Base-by-base conservation (phyloP, 2,329 filamentous ascomycete species). In the Alternaria metachromatica region DNA sequence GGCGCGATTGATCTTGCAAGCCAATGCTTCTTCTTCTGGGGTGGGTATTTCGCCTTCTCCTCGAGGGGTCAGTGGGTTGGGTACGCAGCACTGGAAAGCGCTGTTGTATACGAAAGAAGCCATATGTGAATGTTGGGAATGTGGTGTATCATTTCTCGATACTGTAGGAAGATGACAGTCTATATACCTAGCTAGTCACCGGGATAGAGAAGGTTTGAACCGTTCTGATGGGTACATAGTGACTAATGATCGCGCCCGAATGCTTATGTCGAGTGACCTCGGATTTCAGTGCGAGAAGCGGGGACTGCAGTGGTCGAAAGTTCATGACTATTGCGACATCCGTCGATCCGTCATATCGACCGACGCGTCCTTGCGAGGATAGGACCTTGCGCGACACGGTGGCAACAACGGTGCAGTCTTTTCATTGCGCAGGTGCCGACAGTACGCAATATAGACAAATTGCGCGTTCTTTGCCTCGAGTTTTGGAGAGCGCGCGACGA, bases 91-190 rank as follows among this genome's bases (percentile, higher is more conserved):
- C 37, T 41, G 37, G 3, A 41, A 41, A 18, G 37, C 37, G 37
- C 37, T 41, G 37, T 41, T 41, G n/a, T 41, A 41, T 41, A 41
- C 37, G 0, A 41, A 41, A 41, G 37, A 41, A 10, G 37, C 37
- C 37, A 41, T 41, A 0, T 0, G 37, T 41, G 1, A 0, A 41
- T 41, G 3, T 41, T 41, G 37, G 9, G 0, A 41, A 18, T 0
- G 37, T 18, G 0, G 37, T 18, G 37, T 41, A 41, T 41, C 0
- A 3, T 11, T 0, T 41, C 37, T 41, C 0, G 37, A 0, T 11
- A 0, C 37, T 41, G 37, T 41, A 0, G 37, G 37, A 41, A 18
- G 0, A 3, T 1, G 37, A 18, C 37, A 18, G 0, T 41, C 2
- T 41, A 41, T 41, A 41, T 41, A 37, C 33, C 26, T 28, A 28